Evolutionary conservation across 2,329 filamentous ascomycete genomes (phyloP), one percentile per base, ranked within the genome.

Genomic region (Fusarium proliferatum): DNA sequence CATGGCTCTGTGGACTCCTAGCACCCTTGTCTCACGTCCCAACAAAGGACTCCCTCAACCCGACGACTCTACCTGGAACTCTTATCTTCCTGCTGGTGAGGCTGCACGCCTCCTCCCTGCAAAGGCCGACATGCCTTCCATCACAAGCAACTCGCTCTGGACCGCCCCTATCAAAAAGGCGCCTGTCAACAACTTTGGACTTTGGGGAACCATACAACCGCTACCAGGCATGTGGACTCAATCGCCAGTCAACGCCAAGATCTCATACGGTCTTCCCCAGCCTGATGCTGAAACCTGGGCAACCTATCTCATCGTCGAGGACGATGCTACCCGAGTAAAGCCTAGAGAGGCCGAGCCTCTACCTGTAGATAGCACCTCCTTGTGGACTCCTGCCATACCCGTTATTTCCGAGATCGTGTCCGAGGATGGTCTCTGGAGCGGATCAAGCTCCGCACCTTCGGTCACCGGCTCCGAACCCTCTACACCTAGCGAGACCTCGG

Each of bases 141-240:
- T 86, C 41, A 79, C 83, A 67, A 85, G 83, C 73, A 77, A 75
- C 21, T 65, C 79, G 9, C 73, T 86, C 45, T 86, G 84, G 84
- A 59, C 67, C 38, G 67, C 67, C 19, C 60, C 76, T 13, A 43
- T 64, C 19, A 76, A 76, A 61, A 74, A 74, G 66, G 46, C 48
- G 23, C 62, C 72, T 49, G 34, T 61, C 49, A 67, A 62, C 41
- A 67, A 64, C 51, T 61, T 74, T 59, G 76, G 76, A 57, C 76
- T 78, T 61, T 78, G 76, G 76, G 68, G 66, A 56, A 70, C 67
- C 21, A 70, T 62, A 59, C 69, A 68, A 58, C 67, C 75, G 34
- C 59, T 72, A 26, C 66, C 69, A 23, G 74, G 67, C 58, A 78
- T 77, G 76, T 78, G 77, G 77, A 66, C 65, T 67, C 67, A 66